These are phyloP conservation scores for Gaillardinia entomophila DNA, from an alignment of 805 yeast genomes.

Conservation along the genomic window DNA sequence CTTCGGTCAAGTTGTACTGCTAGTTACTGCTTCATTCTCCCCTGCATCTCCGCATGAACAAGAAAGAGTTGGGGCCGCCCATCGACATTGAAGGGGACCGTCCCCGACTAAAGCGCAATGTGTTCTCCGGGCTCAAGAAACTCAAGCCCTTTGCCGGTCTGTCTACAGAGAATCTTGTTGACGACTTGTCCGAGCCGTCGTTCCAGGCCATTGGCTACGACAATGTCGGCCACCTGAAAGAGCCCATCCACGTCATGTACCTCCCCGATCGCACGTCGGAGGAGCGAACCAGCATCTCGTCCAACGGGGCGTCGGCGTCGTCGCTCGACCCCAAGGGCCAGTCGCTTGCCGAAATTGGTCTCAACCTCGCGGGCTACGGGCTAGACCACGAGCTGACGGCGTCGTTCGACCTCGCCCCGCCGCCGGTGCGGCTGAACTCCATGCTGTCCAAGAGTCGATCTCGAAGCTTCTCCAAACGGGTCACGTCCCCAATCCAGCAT, in stretches of 20 bases:
- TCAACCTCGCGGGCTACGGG: constrained; percentile 23
- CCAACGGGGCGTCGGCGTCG: not conserved
- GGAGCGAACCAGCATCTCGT: not conserved
- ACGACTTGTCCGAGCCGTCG: constrained; percentile 1
- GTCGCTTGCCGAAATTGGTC: constrained; percentile 13
- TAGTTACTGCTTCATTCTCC: too few species aligned
- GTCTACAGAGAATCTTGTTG: constrained; percentile 8
- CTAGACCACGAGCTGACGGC: constrained; percentile 1
- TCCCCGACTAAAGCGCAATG: constrained; percentile 1
- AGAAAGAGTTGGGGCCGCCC: not conserved
- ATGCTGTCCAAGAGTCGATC: constrained; percentile 1
- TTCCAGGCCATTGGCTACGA: constrained; percentile 36
- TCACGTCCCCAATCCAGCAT: not conserved
- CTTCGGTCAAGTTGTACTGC: too few species aligned
- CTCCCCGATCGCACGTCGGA: constrained; percentile 12
- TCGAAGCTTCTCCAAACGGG: constrained; percentile 2
- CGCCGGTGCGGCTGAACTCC: constrained; percentile 7
- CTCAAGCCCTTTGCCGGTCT: constrained; percentile 22
- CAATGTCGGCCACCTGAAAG: constrained; percentile 16
- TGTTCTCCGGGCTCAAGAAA: constrained; percentile 24
- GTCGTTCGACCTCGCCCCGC: constrained; percentile 6
- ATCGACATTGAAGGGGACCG: not conserved
- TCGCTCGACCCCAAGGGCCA: constrained; percentile 9
- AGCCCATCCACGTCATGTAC: constrained; percentile 25
- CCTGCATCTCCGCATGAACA: too few species aligned